These are phyloP conservation scores for Eucalyptus curtisii DNA, from an alignment of 345 rosid genomes.

Conservation along the genomic window DNA sequence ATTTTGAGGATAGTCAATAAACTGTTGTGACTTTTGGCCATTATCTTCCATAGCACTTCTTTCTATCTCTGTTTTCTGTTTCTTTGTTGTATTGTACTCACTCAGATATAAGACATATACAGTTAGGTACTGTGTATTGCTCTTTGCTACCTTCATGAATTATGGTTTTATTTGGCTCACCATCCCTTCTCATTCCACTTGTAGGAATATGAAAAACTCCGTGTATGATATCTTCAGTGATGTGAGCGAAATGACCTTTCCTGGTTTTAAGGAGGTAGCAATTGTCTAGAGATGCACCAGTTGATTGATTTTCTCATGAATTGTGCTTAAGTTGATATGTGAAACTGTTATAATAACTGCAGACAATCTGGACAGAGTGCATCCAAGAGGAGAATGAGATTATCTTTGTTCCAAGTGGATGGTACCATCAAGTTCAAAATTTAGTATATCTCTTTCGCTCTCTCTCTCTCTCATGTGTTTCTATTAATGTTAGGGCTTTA, in stretches of 20 bases:
- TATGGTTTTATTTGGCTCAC: neutral
- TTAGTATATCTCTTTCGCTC: conserved; percentile 27
- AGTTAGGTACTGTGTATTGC: neutral
- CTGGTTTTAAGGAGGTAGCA: conserved; percentile 63
- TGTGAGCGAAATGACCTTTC: conserved; percentile 45
- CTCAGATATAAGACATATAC: neutral
- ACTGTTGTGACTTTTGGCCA: neutral
- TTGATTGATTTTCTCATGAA: neutral
- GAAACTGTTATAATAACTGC: neutral
- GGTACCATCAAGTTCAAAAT: conserved; percentile 98
- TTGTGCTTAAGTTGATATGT: neutral
- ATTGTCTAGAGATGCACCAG: neutral
- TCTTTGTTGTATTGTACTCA: neutral
- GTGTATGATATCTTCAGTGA: conserved; percentile 60
- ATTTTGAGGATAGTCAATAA: neutral
- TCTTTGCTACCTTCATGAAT: neutral
- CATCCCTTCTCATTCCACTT: neutral
- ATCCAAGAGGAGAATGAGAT: conserved; percentile 60
- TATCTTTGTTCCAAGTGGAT: conserved; percentile 91
- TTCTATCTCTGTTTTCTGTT: neutral
- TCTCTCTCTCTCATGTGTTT: neutral
- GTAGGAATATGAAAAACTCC: conserved; percentile 62
- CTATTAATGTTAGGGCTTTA: neutral
- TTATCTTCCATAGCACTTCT: neutral
- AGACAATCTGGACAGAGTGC: conserved; percentile 85